Evolutionary conservation across 2,329 filamentous ascomycete species (phyloP).

Genomic region (Phaeoacremonium minimum): DNA sequence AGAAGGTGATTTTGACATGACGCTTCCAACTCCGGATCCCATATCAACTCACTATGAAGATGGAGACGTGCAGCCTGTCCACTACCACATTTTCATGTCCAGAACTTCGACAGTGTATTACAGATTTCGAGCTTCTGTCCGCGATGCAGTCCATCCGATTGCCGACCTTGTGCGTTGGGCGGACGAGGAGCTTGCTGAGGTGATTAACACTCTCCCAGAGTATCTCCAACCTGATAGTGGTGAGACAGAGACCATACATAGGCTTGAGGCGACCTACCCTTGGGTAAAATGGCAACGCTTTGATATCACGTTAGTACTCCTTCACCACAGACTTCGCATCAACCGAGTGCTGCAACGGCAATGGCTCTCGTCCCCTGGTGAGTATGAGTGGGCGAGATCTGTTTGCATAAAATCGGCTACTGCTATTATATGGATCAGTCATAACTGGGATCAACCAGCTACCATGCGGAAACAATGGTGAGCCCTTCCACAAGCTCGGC

Average conservation of each 20-base stretch:
- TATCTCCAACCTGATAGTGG: conserved; percentile 8
- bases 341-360: conserved; percentile 5
- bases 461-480: background rate
- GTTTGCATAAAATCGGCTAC: background rate
- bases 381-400: background rate
- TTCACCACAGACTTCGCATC: conserved; percentile 8
- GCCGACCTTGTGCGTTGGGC: conserved; percentile 5
- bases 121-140: conserved; percentile 5
- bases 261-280: conserved; percentile 1
- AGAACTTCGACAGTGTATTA: conserved; percentile 7
- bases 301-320: conserved; percentile 9
- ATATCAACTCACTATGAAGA: too few relatives aligned
- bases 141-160: background rate
- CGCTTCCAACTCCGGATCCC: background rate
- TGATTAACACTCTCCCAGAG: conserved; percentile 10
- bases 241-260: background rate
- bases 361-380: conserved; percentile 1
- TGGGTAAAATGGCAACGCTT: conserved; percentile 11
- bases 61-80: conserved; percentile 1
- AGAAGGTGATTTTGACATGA: background rate
- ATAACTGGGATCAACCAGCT: background rate
- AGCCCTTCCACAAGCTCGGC: background rate
- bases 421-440: background rate
- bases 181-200: conserved; percentile 7
- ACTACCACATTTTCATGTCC: conserved; percentile 10